phyloP scores from a whole-genome alignment of 352 stramenopile species.

The Blastocystis sp. region DNA sequence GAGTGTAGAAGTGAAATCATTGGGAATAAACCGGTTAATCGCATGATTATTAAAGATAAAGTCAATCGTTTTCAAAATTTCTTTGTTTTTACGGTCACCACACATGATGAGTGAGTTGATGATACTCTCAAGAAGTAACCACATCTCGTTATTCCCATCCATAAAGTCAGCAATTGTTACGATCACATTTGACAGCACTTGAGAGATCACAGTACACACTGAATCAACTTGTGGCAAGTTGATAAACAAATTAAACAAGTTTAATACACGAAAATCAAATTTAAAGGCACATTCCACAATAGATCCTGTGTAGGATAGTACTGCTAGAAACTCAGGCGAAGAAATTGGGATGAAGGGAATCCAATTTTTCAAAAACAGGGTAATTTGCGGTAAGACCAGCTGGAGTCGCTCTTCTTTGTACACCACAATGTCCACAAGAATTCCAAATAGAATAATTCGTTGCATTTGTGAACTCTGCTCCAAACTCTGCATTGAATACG shows the following conservation, averaged over 20 bases:
- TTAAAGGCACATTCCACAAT: background rate
- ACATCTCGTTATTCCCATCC: background rate
- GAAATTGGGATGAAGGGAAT: background rate
- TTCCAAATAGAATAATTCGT: conserved; percentile 17
- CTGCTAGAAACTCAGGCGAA: background rate
- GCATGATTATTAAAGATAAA: conserved; percentile 27
- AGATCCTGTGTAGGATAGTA: background rate
- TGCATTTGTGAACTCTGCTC: background rate
- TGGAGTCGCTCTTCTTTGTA: background rate
- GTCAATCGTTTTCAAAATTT: conserved; percentile 22
- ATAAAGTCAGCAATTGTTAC: background rate
- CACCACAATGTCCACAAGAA: conserved; percentile 9
- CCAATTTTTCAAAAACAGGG: background rate
- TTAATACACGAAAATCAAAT: background rate
- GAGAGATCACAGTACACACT: background rate
- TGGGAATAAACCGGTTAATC: conserved; percentile 27
- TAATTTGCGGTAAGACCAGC: background rate
- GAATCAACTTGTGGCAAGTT: background rate
- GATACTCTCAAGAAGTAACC: conserved; percentile 19
- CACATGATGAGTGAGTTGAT: conserved; percentile 36
- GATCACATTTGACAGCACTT: background rate
- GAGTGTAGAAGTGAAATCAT: conserved; percentile 25
- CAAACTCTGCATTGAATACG: conserved; percentile 2
- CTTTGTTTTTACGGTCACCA: background rate
- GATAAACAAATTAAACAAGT: background rate